A percentile compares a stretch with the other conserved stretches of the same genome.
phyloP scores from a whole-genome alignment of 2,329 filamentous ascomycete genomes.

The Botryotinia calthae region DNA sequence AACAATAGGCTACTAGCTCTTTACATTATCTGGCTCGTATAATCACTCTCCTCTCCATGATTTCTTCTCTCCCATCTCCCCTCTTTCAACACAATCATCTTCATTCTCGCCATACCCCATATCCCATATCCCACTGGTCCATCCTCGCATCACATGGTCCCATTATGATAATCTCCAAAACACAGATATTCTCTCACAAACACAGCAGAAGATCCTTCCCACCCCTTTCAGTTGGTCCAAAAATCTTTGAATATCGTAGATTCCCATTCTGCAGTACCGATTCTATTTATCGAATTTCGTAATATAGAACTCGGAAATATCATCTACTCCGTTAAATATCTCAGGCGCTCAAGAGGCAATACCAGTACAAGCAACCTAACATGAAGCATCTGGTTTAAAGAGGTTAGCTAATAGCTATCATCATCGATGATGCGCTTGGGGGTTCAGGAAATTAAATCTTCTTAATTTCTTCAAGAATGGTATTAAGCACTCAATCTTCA shows the following conservation, averaged over 20 bases:
- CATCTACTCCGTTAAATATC: background rate
- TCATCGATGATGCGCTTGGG: background rate
- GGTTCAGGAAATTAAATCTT: background rate
- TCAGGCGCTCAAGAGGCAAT: rapidly evolving
- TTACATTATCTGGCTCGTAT: background rate
- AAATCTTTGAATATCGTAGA: rapidly evolving
- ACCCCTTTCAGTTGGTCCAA: too few species aligned
- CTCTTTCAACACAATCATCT: background rate
- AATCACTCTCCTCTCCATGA: background rate
- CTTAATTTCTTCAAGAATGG: rapidly evolving
- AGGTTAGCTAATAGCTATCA: background rate
- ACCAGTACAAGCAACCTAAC: rapidly evolving
- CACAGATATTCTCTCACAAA: background rate
- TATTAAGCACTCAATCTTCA: rapidly evolving
- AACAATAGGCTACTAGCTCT: background rate
- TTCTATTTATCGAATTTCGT: rapidly evolving
- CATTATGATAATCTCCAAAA: background rate
- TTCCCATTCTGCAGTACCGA: background rate
- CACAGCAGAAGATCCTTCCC: background rate
- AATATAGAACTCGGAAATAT: background rate
- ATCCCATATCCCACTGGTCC: background rate
- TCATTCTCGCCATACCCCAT: background rate
- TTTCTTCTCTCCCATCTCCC: background rate
- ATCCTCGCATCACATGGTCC: rapidly evolving
- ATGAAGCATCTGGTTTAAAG: background rate